Conservation (phyloP, 2,329 filamentous ascomycete species). For the Blumeriella jaapii region DNA sequence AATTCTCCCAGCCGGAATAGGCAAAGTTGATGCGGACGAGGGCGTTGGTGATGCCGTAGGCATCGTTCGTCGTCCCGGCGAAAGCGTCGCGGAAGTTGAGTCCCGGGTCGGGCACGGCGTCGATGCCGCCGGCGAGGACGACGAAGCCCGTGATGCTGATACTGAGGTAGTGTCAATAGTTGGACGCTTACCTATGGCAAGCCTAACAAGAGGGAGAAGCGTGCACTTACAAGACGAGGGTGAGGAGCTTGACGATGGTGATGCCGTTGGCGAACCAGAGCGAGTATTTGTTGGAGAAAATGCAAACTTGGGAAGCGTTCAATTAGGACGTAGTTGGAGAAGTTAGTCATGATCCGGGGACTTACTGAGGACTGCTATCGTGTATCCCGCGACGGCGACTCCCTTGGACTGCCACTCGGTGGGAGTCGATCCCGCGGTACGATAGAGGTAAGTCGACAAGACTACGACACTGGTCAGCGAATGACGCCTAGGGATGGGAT, state of each 20-base stretch:
- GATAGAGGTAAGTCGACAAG: slow-evolving; percentile 50
- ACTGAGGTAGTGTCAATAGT: slow-evolving; percentile 14
- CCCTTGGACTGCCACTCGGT: slow-evolving; percentile 56
- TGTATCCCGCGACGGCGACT: slow-evolving; percentile 42
- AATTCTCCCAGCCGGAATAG: slow-evolving; percentile 45
- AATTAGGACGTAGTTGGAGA: background rate
- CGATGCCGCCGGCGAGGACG: slow-evolving; percentile 44
- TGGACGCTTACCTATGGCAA: background rate
- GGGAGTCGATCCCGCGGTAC: slow-evolving; percentile 38
- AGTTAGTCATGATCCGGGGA: slow-evolving; percentile 7
- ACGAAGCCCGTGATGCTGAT: slow-evolving; percentile 50
- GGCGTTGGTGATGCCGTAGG: slow-evolving; percentile 43
- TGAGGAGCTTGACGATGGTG: slow-evolving; percentile 47
- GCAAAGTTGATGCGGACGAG: slow-evolving; percentile 48
- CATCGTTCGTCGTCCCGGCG: slow-evolving; percentile 34
- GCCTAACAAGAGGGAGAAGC: slow-evolving; percentile 7
- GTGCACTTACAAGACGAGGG: slow-evolving; percentile 47
- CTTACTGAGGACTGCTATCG: slow-evolving; percentile 35
- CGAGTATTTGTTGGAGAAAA: slow-evolving; percentile 46
- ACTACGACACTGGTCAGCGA: slow-evolving; percentile 30
- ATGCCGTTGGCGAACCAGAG: slow-evolving; percentile 44
- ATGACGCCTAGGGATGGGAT: too few relatives aligned
- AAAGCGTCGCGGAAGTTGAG: slow-evolving; percentile 46
- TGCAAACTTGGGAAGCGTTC: slow-evolving; percentile 28
- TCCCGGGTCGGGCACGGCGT: slow-evolving; percentile 35